Evolutionary conservation across 257 asterid genomes (phyloP).

Genomic region (Fraxinus pennsylvanica): DNA sequence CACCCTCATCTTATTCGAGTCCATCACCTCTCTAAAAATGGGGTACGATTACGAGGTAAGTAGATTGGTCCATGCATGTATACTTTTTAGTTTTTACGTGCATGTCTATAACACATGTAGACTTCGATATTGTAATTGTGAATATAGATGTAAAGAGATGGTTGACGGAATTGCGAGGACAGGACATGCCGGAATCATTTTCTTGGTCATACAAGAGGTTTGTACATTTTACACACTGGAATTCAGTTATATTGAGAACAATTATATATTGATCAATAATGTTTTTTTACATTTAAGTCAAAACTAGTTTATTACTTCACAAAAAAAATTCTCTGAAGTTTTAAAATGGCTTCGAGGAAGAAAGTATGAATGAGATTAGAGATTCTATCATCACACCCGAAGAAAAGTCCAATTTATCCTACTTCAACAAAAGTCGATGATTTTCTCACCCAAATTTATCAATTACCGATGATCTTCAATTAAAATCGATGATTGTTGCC

Average conservation of each 20-base stretch:
- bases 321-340: no score
- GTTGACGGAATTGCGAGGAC: conserved; percentile 83
- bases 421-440: no score
- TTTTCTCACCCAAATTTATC: no score
- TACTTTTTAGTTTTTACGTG: neutral
- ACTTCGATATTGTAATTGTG: neutral
- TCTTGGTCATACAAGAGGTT: conserved; percentile 96
- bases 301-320: no score
- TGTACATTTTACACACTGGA: neutral
- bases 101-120: neutral
- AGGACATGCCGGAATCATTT: conserved; percentile 74
- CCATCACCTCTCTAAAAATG: conserved; percentile 77
- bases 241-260: conserved; percentile 27
- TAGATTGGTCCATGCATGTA: neutral
- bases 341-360: no score
- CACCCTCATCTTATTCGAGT: conserved; percentile 90
- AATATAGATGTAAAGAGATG: conserved; percentile 80
- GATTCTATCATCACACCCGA: no score
- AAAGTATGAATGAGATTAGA: no score
- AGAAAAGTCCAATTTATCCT: no score
- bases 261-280: no score
- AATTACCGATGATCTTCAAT: neutral
- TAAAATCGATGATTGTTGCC: neutral
- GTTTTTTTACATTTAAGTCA: neutral
- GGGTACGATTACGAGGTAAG: conserved; percentile 74